These are phyloP conservation scores for Mediolabrus comicus DNA, from an alignment of 108 stramenopile species.

Conservation along the genomic window DNA sequence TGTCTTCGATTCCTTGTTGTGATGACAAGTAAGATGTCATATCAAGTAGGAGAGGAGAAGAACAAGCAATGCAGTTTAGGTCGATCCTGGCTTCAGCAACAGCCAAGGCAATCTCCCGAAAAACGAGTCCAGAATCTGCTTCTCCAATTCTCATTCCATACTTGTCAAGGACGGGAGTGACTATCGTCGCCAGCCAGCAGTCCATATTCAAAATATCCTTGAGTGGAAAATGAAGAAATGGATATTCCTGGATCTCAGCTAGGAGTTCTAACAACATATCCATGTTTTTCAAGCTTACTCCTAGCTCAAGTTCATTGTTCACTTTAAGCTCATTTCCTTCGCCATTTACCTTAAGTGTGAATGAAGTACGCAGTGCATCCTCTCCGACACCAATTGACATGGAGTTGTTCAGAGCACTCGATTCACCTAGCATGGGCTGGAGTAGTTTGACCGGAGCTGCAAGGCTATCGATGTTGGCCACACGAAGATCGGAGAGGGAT, in stretches of 20 bases:
- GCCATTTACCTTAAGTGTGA: conserved; percentile 52
- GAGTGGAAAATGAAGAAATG: conserved; percentile 63
- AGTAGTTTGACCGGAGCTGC: conserved; percentile 56
- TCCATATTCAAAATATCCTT: conserved; percentile 57
- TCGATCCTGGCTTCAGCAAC: conserved; percentile 50
- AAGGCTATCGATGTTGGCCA: conserved; percentile 65
- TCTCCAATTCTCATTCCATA: conserved; percentile 47
- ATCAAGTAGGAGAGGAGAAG: conserved; percentile 60
- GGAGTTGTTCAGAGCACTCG: conserved; percentile 58
- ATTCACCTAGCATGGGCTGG: conserved; percentile 42
- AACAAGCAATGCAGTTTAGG: conserved; percentile 60
- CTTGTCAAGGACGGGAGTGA: conserved; percentile 52
- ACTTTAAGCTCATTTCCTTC: conserved; percentile 53
- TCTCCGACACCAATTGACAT: conserved; percentile 48
- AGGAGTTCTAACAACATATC: conserved; percentile 41
- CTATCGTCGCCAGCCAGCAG: conserved; percentile 79
- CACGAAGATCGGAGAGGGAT: conserved; percentile 47
- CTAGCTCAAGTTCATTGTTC: conserved; percentile 46
- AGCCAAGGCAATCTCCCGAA: conserved; percentile 45
- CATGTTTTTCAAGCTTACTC: conserved; percentile 40
- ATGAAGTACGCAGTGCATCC: conserved; percentile 34
- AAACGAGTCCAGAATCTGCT: conserved; percentile 35
- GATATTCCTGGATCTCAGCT: conserved; percentile 45
- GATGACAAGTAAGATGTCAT: conserved; percentile 49
- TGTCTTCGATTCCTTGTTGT: conserved; percentile 46